Conservation (phyloP, 352 stramenopile species). For the Phytophthora cactorum region DNA sequence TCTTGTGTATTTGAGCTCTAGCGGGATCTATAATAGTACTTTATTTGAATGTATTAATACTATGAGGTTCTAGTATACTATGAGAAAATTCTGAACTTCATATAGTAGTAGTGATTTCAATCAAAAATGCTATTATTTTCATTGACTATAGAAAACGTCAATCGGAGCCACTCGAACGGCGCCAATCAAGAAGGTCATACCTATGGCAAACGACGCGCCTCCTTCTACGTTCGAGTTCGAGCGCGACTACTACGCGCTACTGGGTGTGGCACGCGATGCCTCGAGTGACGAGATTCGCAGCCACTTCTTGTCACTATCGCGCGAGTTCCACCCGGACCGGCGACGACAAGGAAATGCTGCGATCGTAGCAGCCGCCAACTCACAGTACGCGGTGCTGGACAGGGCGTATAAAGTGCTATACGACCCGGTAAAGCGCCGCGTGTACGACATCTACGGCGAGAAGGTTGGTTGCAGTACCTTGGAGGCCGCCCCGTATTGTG, state of each 20-base stretch:
- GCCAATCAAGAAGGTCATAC: too few relatives aligned
- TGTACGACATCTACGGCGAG: constrained; percentile 85
- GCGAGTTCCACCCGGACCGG: constrained; percentile 88
- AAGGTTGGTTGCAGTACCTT: constrained; percentile 31
- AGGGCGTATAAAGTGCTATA: constrained; percentile 84
- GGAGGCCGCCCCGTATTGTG: background rate
- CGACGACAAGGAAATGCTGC: constrained; percentile 48
- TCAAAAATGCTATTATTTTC: too few relatives aligned
- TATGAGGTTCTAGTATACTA: too few relatives aligned
- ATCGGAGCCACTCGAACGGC: too few relatives aligned
- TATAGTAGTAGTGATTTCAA: too few relatives aligned
- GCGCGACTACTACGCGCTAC: constrained; percentile 86
- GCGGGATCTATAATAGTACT: too few relatives aligned
- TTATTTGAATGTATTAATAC: too few relatives aligned
- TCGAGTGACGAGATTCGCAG: constrained; percentile 68
- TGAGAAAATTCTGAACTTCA: too few relatives aligned
- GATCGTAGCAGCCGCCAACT: constrained; percentile 71
- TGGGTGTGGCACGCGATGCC: constrained; percentile 69
- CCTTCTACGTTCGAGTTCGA: constrained; percentile 42
- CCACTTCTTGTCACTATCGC: constrained; percentile 73
- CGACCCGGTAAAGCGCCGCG: constrained; percentile 65
- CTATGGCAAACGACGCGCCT: constrained; percentile 20
- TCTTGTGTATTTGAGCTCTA: too few relatives aligned
- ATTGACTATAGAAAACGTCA: too few relatives aligned
- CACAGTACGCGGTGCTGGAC: constrained; percentile 82